Conservation (phyloP, 164 flowering plant species). For the Brasenia schreberi region DNA sequence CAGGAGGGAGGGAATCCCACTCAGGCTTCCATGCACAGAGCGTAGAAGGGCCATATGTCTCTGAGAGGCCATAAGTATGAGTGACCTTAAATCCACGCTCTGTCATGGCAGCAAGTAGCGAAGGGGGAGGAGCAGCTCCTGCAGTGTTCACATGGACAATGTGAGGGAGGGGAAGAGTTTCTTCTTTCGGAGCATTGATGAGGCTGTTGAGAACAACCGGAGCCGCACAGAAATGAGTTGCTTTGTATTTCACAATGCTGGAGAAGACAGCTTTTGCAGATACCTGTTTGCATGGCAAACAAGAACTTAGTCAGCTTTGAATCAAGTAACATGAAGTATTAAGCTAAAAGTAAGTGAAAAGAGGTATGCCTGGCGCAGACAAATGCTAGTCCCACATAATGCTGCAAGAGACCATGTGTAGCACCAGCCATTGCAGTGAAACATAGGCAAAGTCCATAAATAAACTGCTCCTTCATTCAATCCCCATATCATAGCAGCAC, state of each 20-base stretch:
- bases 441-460: conserved; percentile 53
- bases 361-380: conserved; percentile 31
- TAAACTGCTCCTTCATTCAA: conserved; percentile 25
- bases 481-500: conserved; percentile 22
- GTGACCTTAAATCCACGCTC: conserved; percentile 29
- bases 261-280: conserved; percentile 22
- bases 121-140: conserved; percentile 46
- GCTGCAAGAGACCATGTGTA: conserved; percentile 46
- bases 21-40: conserved; percentile 88
- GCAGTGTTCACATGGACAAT: conserved; percentile 34
- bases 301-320: too few relatives aligned
- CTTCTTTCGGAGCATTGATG: conserved; percentile 18
- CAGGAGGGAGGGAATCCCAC: conserved; percentile 66
- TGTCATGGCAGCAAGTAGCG: conserved; percentile 22
- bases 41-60: conserved; percentile 27
- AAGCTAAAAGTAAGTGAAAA: too few relatives aligned
- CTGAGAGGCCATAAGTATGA: conserved; percentile 47
- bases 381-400: conserved; percentile 40
- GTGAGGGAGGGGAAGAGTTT: conserved; percentile 5
- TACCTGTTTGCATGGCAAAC: conserved; percentile 29
- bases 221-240: conserved; percentile 46
- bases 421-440: conserved; percentile 53
- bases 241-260: conserved; percentile 13
- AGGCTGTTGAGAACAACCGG: conserved; percentile 52
- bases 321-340: background rate